Base-by-base conservation (phyloP, 345 rosid genomes). In the Noccaea caerulescens region DNA sequence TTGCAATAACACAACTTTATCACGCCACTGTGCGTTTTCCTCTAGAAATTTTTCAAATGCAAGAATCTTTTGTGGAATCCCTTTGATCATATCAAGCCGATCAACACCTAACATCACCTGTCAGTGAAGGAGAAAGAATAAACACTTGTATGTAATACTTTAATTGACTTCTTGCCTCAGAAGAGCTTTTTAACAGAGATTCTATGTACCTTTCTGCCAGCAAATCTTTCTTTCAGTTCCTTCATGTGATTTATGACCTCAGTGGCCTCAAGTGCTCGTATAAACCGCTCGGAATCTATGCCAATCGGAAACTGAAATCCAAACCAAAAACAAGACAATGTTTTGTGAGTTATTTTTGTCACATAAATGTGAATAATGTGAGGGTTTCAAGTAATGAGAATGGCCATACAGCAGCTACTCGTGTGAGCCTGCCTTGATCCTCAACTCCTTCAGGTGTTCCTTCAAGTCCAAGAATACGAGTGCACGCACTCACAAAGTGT, bases 361-460 rank as follows among this genome's bases (percentile, higher is more conserved):
- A 30, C 43, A 36, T 46, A 59, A 20, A 38, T 14, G 23, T 53
- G 32, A 51, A 72, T 44, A n/a, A 23, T 23, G 55, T 8, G 27
- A 77, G 65, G 45, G 34, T 58, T 20, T 76, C 42, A 65, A 50
- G 43, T 42, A 70, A 77, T 59, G 55, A 73, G 4, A 14, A 69
- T 41, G 55, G 60, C 58, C 86, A 80, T 88, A 95, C 99, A 50
- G 97, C 99, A 79, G 99, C 97, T 63, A 95, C 99, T 73, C 98
- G 84, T 58, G 99, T 95, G 71, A 92, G 84, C 85, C 67, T 92
- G 55, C 98, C 98, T 82, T 95, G 98, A 85, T 92, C 92, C 69
- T 92, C 99, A 57, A 95, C 99, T 66, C 99, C 98, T 73, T 92
- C 98, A 53, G 99, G 99, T 61, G 99, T 95, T 65, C 98, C 99